These are phyloP conservation scores for Phytomonas sp. DNA, from an alignment of 208 protist species.

Conservation along the genomic window DNA sequence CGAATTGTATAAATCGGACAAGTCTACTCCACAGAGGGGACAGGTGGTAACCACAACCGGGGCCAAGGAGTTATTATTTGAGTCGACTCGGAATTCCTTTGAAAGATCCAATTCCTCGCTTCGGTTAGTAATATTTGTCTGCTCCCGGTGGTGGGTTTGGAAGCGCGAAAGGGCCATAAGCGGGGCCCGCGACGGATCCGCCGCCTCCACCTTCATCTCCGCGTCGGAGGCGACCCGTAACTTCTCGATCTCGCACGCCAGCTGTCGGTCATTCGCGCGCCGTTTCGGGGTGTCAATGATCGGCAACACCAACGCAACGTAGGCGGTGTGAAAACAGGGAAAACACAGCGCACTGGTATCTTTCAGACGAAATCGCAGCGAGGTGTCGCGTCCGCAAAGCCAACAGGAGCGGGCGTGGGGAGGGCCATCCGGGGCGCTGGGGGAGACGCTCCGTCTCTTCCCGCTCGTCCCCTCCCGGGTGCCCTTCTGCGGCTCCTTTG, in stretches of 20 bases:
- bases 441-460: background rate
- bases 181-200: background rate
- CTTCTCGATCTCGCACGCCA: constrained; percentile 29
- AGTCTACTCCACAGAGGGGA: background rate
- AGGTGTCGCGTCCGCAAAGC: constrained; percentile 35
- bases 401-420: constrained; percentile 28
- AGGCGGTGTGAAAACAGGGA: constrained; percentile 49
- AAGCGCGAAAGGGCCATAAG: background rate
- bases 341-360: constrained; percentile 54
- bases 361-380: constrained; percentile 28
- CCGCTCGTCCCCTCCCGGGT: background rate
- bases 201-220: background rate
- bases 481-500: background rate
- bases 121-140: background rate
- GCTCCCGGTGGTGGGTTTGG: background rate
- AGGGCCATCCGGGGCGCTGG: background rate
- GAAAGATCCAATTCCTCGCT: background rate
- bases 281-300: constrained; percentile 40
- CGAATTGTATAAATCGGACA: background rate
- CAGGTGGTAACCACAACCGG: background rate
- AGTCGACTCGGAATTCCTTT: background rate
- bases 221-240: constrained; percentile 9
- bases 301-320: constrained; percentile 38
- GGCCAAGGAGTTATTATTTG: background rate
- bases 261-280: constrained; percentile 27